These are phyloP conservation scores for Cicer cuneatum DNA, from an alignment of 306 rosid genomes.

Conservation along the genomic window DNA sequence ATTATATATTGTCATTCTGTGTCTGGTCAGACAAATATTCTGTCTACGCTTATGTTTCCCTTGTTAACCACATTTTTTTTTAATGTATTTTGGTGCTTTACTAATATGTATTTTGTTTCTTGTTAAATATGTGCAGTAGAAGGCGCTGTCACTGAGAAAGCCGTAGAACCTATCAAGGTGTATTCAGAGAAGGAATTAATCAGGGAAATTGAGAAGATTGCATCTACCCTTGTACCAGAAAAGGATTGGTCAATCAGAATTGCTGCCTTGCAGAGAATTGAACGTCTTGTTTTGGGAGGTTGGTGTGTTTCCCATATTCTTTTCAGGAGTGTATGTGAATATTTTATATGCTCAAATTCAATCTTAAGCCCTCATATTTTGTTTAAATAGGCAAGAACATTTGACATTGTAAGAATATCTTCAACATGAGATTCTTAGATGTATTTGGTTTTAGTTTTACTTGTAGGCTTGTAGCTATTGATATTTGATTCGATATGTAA, in stretches of 20 bases:
- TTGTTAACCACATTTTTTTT: slow-evolving; percentile 14
- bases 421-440: slow-evolving; percentile 38
- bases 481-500: slow-evolving; percentile 12
- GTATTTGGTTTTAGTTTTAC: slow-evolving; percentile 41
- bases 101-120: slow-evolving; percentile 38
- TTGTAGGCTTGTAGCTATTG: slow-evolving; percentile 29
- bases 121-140: slow-evolving; percentile 67
- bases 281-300: slow-evolving; percentile 97
- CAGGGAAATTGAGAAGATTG: slow-evolving; percentile 90
- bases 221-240: slow-evolving; percentile 92
- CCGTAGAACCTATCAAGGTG: slow-evolving; percentile 76
- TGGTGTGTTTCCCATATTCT: slow-evolving; percentile 48
- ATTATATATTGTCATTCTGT: slow-evolving; percentile 25
- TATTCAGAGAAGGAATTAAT: slow-evolving; percentile 95
- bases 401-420: slow-evolving; percentile 35
- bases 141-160: slow-evolving; percentile 67
- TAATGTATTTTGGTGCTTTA: slow-evolving; percentile 33
- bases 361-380: slow-evolving; percentile 14
- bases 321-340: slow-evolving; percentile 34
- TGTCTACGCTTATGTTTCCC: slow-evolving; percentile 3
- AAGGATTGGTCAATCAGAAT: slow-evolving; percentile 98
- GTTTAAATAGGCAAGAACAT: slow-evolving; percentile 35
- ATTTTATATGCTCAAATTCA: slow-evolving; percentile 33
- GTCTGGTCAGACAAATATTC: slow-evolving; percentile 19
- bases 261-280: slow-evolving; percentile 94